Evolutionary conservation across 768 basidiomycete species (phyloP).

Genomic region (Boletus rubropictus): DNA sequence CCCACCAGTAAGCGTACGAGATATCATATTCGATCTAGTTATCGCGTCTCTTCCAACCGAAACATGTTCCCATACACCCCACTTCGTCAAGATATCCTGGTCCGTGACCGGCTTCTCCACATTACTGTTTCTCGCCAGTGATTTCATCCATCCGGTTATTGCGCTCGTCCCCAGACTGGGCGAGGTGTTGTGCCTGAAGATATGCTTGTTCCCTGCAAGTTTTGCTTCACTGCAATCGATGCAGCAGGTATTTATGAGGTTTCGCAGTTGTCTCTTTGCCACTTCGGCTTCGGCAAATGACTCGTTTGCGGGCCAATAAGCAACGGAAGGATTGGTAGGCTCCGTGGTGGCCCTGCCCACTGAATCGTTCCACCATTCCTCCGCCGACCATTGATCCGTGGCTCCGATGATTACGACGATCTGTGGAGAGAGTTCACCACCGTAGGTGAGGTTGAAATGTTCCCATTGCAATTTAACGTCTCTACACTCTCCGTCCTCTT

Average conservation of each 20-base stretch:
- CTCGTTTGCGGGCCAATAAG: conserved; percentile 14
- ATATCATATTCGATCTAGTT: neutral
- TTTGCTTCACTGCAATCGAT: conserved; percentile 21
- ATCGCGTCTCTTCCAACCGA: neutral
- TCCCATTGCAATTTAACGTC: conserved; percentile 21
- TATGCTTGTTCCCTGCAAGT: conserved; percentile 1
- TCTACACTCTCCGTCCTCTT: neutral
- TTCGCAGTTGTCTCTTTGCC: conserved; percentile 4
- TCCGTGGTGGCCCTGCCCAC: neutral
- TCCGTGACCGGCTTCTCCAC: neutral
- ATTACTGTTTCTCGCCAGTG: neutral
- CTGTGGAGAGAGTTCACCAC: conserved; percentile 24
- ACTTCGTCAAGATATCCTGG: conserved; percentile 18
- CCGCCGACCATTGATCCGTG: conserved; percentile 13
- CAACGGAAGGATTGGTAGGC: conserved; percentile 7
- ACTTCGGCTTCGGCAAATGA: neutral
- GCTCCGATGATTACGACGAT: conserved; percentile 20
- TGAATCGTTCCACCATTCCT: conserved; percentile 16
- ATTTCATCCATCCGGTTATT: conserved; percentile 1
- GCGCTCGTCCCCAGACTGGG: conserved; percentile 5
- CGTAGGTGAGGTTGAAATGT: conserved; percentile 19
- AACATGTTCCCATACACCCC: conserved; percentile 20
- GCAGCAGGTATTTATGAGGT: conserved; percentile 18
- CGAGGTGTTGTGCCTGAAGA: conserved; percentile 9
- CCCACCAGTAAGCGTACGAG: neutral